These are phyloP conservation scores for Ilex aquifolium DNA, from an alignment of 257 asterid species.

Conservation along the genomic window DNA sequence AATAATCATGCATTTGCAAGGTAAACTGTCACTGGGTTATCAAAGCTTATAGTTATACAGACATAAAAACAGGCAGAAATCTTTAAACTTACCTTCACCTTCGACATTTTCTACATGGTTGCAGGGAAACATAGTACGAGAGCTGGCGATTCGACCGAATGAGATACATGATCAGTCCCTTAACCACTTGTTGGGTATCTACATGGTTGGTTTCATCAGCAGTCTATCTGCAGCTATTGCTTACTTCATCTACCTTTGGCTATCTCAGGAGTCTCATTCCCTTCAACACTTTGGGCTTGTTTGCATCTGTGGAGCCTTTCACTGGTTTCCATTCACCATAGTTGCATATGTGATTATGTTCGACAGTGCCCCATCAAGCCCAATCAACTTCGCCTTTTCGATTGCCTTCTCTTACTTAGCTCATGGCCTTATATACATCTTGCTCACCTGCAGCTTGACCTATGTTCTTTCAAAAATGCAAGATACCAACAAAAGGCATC, in stretches of 20 bases:
- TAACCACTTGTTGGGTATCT: constrained; percentile 56
- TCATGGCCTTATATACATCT: constrained; percentile 48
- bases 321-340: constrained; percentile 71
- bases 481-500: constrained; percentile 17
- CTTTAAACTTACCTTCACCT: neutral
- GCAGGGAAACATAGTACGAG: constrained; percentile 23
- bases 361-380: constrained; percentile 20
- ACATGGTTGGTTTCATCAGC: constrained; percentile 53
- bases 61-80: neutral
- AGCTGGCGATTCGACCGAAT: constrained; percentile 12
- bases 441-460: constrained; percentile 38
- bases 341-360: constrained; percentile 40
- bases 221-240: constrained; percentile 51
- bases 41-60: too few species aligned
- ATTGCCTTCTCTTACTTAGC: constrained; percentile 49
- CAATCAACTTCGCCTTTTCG: constrained; percentile 35
- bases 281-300: constrained; percentile 44
- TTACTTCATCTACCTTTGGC: constrained; percentile 33
- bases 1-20: too few species aligned
- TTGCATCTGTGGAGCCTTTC: constrained; percentile 67
- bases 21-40: too few species aligned
- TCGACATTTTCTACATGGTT: constrained; percentile 2
- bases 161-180: constrained; percentile 17
- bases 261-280: constrained; percentile 29
- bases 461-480: constrained; percentile 27